These are phyloP conservation scores for Stropharia rugosoannulata DNA, from an alignment of 768 basidiomycete genomes.

Conservation along the genomic window DNA sequence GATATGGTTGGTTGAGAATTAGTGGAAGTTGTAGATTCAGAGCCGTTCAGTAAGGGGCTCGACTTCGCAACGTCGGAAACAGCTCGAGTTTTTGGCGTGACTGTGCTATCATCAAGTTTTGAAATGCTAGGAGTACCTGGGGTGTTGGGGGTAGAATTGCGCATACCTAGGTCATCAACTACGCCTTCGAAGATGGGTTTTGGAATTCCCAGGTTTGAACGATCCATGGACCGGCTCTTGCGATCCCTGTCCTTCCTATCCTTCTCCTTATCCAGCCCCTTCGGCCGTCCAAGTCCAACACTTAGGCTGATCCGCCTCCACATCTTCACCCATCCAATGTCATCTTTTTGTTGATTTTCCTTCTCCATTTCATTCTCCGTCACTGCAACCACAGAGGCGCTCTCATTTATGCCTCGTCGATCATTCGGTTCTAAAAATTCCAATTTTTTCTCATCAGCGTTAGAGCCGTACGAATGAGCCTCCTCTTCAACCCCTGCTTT, in stretches of 20 bases:
- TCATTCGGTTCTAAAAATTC: conserved; percentile 30
- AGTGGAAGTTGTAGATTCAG: neutral
- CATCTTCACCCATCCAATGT: conserved; percentile 56
- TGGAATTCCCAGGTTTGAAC: conserved; percentile 16
- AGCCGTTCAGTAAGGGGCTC: neutral
- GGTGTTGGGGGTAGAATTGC: conserved; percentile 15
- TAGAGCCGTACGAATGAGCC: conserved; percentile 23
- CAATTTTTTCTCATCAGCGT: conserved; percentile 32
- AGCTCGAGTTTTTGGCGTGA: conserved; percentile 4
- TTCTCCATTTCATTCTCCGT: conserved; percentile 25
- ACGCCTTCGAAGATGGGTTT: conserved; percentile 16
- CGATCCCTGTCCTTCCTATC: conserved; percentile 30
- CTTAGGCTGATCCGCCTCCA: conserved; percentile 62
- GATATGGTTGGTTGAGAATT: neutral
- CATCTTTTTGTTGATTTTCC: conserved; percentile 19
- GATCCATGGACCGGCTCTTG: conserved; percentile 32
- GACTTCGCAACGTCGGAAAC: neutral
- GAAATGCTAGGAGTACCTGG: neutral
- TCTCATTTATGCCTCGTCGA: conserved; percentile 7
- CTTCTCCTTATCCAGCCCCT: conserved; percentile 34
- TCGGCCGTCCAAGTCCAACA: conserved; percentile 42
- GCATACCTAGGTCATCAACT: conserved; percentile 10
- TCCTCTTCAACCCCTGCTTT: conserved; percentile 16
- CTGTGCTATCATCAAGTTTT: neutral
- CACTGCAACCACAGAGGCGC: neutral